phyloP scores from a whole-genome alignment of 257 asterid genomes.

The Leptodermis oblonga region DNA sequence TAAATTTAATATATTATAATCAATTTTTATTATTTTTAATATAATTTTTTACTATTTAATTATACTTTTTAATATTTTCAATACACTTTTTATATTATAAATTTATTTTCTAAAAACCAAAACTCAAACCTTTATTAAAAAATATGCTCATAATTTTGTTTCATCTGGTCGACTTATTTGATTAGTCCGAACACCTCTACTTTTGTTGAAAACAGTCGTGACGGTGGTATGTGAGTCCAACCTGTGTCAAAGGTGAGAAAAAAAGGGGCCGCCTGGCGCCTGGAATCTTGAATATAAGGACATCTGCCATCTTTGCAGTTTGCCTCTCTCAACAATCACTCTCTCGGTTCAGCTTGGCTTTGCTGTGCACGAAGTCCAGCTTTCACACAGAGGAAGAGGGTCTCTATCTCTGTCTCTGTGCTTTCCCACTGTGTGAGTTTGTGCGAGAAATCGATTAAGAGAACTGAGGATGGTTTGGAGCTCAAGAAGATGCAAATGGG shows the following conservation, averaged over 20 bases:
- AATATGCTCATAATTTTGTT: too few relatives aligned
- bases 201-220: too few relatives aligned
- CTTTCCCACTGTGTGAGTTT: background rate
- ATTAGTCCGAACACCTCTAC: too few relatives aligned
- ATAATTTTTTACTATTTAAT: too few relatives aligned
- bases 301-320: conserved; percentile 18
- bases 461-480: conserved; percentile 32
- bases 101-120: too few relatives aligned
- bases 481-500: conserved; percentile 31
- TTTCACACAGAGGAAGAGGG: background rate
- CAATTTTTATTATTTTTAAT: too few relatives aligned
- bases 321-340: conserved; percentile 15
- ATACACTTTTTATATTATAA: too few relatives aligned
- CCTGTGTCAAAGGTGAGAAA: background rate
- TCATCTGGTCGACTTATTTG: too few relatives aligned
- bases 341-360: background rate
- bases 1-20: too few relatives aligned
- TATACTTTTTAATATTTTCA: too few relatives aligned
- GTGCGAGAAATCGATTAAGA: background rate
- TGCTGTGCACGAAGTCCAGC: background rate
- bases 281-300: conserved; percentile 40
- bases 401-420: background rate
- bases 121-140: too few relatives aligned
- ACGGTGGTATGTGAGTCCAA: background rate
- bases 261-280: conserved; percentile 6